phyloP scores from a whole-genome alignment of 768 basidiomycete species.

The Astraeus odoratus region DNA sequence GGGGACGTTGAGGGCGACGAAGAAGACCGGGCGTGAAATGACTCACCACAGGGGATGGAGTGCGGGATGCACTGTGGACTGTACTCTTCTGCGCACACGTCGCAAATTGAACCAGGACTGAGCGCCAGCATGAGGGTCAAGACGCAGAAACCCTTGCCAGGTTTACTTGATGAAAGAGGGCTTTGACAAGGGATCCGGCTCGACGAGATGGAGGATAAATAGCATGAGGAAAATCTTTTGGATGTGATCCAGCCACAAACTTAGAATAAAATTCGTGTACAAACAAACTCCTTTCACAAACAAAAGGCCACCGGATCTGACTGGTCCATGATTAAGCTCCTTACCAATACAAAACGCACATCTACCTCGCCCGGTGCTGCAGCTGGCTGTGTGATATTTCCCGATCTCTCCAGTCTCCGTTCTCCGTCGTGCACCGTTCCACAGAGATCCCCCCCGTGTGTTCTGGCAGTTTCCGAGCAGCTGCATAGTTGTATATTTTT shows the following conservation, averaged over 20 bases:
- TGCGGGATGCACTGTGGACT: slow-evolving; percentile 68
- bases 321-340: background rate
- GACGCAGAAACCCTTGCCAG: slow-evolving; percentile 33
- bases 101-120: slow-evolving; percentile 76
- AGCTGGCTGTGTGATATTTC: too few relatives aligned
- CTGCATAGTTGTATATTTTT: too few relatives aligned
- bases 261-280: slow-evolving; percentile 16
- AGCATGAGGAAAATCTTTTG: slow-evolving; percentile 34
- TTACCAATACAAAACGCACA: background rate
- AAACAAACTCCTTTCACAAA: slow-evolving; percentile 23
- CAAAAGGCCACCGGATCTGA: background rate
- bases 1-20: slow-evolving; percentile 17
- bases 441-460: too few relatives aligned
- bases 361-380: too few relatives aligned
- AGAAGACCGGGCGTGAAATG: slow-evolving; percentile 8
- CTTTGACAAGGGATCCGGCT: slow-evolving; percentile 39
- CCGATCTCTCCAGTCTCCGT: too few relatives aligned
- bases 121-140: slow-evolving; percentile 69
- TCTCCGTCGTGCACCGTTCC: background rate
- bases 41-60: slow-evolving; percentile 74
- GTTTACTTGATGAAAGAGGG: slow-evolving; percentile 31
- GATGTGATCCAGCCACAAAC: slow-evolving; percentile 22
- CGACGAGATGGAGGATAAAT: slow-evolving; percentile 42
- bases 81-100: slow-evolving; percentile 86
- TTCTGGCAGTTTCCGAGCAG: background rate